These are phyloP conservation scores for Solanum tarijense DNA, from an alignment of 257 asterid genomes.

Conservation along the genomic window DNA sequence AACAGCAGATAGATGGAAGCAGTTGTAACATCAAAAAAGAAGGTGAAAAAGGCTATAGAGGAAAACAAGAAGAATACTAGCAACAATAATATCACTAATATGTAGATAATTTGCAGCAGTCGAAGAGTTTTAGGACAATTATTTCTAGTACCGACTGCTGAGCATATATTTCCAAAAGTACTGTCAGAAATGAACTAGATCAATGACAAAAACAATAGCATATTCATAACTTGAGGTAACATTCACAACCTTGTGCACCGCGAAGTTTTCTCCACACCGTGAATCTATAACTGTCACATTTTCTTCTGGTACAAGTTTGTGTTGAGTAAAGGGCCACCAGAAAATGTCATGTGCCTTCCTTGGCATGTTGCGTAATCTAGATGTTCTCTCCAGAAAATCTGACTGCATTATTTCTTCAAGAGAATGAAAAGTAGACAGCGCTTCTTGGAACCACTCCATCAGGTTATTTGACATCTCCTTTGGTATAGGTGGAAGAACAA, in stretches of 20 bases:
- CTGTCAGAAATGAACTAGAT: background rate
- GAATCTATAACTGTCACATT: slow-evolving; percentile 90
- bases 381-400: slow-evolving; percentile 40
- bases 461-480: slow-evolving; percentile 69
- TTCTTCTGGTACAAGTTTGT: slow-evolving; percentile 67
- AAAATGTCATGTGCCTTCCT: slow-evolving; percentile 57
- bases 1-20: background rate
- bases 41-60: background rate
- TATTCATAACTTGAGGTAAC: background rate
- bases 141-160: background rate
- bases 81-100: background rate
- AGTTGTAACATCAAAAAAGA: background rate
- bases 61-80: background rate
- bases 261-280: slow-evolving; percentile 91
- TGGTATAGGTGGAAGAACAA: slow-evolving; percentile 81
- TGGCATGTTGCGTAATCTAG: slow-evolving; percentile 62
- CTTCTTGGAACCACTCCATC: slow-evolving; percentile 66
- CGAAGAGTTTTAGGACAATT: background rate
- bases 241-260: slow-evolving; percentile 60
- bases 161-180: background rate
- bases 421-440: slow-evolving; percentile 51
- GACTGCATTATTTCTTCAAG: slow-evolving; percentile 75
- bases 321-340: slow-evolving; percentile 99
- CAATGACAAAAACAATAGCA: background rate
- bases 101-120: background rate